Conservation (phyloP, 1,284 basidiomycete species). For the Ceratorhiza oryzae-sativae region DNA sequence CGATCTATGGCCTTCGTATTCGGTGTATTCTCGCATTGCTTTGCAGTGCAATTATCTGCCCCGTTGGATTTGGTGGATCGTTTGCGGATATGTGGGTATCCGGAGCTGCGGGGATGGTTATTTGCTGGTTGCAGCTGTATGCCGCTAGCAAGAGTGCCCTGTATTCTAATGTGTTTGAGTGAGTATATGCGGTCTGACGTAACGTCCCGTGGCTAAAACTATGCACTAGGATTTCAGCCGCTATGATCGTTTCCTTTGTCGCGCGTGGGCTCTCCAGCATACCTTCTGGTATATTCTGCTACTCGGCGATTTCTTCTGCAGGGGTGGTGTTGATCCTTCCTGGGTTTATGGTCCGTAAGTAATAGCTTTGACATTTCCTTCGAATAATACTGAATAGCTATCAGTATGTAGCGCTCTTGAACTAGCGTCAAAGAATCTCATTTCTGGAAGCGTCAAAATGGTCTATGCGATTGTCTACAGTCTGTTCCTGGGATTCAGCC, state of each 20-base stretch:
- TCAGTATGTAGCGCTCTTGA: conserved; percentile 85
- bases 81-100: conserved; percentile 83
- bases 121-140: conserved; percentile 73
- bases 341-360: conserved; percentile 45
- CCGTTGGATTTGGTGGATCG: conserved; percentile 83
- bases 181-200: conserved; percentile 50
- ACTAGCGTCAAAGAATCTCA: conserved; percentile 86
- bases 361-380: conserved; percentile 5
- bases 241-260: conserved; percentile 79
- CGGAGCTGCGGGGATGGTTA: conserved; percentile 67
- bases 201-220: conserved; percentile 41
- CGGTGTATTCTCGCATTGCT: conserved; percentile 73
- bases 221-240: conserved; percentile 73
- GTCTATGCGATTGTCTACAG: conserved; percentile 90
- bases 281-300: conserved; percentile 77
- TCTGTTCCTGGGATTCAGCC: conserved; percentile 87
- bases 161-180: conserved; percentile 91
- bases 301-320: conserved; percentile 83
- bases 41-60: conserved; percentile 77
- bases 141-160: conserved; percentile 75
- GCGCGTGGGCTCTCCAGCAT: conserved; percentile 82
- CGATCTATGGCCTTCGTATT: conserved; percentile 64
- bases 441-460: conserved; percentile 88
- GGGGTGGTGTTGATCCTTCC: conserved; percentile 83
- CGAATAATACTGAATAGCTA: conserved; percentile 44